Evolutionary conservation across 805 yeast genomes (phyloP).

Genomic region (Suhomyces emberorum): DNA sequence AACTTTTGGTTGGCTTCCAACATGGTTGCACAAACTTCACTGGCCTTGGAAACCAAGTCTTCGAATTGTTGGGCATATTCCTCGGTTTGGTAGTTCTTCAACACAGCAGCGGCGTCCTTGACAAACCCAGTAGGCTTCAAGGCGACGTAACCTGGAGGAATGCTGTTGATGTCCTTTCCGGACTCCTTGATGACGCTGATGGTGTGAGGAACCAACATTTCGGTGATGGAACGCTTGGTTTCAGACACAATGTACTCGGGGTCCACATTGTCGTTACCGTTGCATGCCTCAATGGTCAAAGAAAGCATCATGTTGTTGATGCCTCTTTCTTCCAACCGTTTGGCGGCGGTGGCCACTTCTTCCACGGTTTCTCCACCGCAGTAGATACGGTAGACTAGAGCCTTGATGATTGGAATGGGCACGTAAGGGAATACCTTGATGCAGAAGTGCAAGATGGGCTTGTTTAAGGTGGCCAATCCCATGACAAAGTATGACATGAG

Average conservation of each 20-base stretch:
- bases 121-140: constrained; percentile 90
- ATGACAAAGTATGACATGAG: constrained; percentile 63
- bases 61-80: constrained; percentile 45
- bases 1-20: constrained; percentile 50
- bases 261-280: constrained; percentile 65
- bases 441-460: constrained; percentile 56
- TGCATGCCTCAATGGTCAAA: constrained; percentile 88
- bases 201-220: constrained; percentile 72
- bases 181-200: constrained; percentile 48
- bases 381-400: constrained; percentile 75
- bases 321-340: constrained; percentile 63
- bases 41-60: constrained; percentile 62
- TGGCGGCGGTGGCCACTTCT: constrained; percentile 72
- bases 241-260: constrained; percentile 57
- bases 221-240: constrained; percentile 63
- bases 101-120: constrained; percentile 68
- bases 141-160: constrained; percentile 91
- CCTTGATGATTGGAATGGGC: constrained; percentile 68
- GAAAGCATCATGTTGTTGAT: constrained; percentile 95
- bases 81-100: constrained; percentile 57
- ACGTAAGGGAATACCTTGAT: constrained; percentile 68
- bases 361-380: constrained; percentile 83
- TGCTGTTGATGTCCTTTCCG: constrained; percentile 52
- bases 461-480: constrained; percentile 66
- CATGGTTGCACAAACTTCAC: constrained; percentile 56